These are phyloP conservation scores for Lobosporangium transversale DNA, from an alignment of 192 early-diverging fungal genomes.

Conservation along the genomic window DNA sequence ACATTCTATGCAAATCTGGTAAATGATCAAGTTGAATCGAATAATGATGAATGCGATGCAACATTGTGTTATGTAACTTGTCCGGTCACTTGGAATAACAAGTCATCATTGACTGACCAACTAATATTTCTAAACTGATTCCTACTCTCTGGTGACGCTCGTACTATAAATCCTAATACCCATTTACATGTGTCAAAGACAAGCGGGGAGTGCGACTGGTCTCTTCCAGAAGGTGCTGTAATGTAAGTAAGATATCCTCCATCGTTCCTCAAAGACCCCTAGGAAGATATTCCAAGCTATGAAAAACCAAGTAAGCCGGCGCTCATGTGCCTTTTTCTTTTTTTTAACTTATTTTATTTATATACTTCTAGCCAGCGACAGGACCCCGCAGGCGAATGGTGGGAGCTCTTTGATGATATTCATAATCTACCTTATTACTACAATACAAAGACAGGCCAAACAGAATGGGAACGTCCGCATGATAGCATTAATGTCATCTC, in stretches of 20 bases:
- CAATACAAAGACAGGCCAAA: conserved; percentile 84
- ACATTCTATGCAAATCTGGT: conserved; percentile 78
- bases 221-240: conserved; percentile 65
- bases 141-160: no score
- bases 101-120: neutral
- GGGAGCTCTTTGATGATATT: conserved; percentile 93
- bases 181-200: conserved; percentile 57
- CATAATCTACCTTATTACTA: conserved; percentile 93
- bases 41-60: neutral
- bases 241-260: no score
- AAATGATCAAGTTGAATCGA: conserved; percentile 13
- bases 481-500: conserved; percentile 75
- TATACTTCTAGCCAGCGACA: conserved; percentile 65
- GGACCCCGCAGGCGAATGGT: conserved; percentile 90
- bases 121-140: no score
- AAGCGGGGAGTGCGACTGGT: conserved; percentile 86
- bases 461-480: conserved; percentile 88
- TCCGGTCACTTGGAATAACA: neutral
- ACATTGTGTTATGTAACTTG: neutral
- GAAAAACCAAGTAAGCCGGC: neutral
- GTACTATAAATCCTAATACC: no score
- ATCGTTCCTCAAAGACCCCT: no score
- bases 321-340: neutral
- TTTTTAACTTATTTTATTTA: neutral
- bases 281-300: neutral